Evolutionary conservation across 2,329 filamentous ascomycete species (phyloP).

Genomic region (Colletotrichum camelliae): DNA sequence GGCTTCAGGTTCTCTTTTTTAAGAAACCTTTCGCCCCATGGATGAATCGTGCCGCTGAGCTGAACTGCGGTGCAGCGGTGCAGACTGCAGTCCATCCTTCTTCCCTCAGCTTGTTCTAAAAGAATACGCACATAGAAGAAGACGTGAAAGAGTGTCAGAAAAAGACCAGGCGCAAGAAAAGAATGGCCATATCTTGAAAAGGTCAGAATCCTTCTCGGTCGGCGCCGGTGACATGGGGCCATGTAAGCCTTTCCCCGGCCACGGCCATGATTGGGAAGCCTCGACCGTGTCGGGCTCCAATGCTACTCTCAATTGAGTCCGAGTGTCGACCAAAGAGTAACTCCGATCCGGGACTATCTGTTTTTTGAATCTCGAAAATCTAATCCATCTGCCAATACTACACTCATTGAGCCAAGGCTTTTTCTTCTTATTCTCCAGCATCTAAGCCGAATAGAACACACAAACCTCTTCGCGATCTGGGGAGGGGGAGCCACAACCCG

Average conservation of each 20-base stretch:
- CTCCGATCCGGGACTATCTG: background rate
- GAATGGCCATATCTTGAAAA: background rate
- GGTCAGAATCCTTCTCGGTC: background rate
- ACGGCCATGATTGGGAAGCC: background rate
- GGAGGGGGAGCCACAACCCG: background rate
- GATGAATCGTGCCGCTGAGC: background rate
- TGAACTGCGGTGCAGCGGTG: background rate
- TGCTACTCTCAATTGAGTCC: background rate
- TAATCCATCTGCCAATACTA: background rate
- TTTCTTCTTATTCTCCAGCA: background rate
- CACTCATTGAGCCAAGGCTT: background rate
- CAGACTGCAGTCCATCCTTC: background rate
- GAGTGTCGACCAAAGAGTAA: background rate
- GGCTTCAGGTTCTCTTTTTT: background rate
- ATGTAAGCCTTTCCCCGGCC: background rate
- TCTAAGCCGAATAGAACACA: background rate
- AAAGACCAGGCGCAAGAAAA: background rate
- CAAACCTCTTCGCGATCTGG: background rate
- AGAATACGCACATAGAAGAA: background rate
- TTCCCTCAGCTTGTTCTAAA: background rate
- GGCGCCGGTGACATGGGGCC: background rate
- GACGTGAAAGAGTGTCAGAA: background rate
- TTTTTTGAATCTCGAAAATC: background rate
- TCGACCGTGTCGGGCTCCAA: background rate
- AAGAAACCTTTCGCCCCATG: background rate